These are phyloP conservation scores for Anthracocystis setariae DNA, from an alignment of 1,284 basidiomycete genomes.

Conservation along the genomic window DNA sequence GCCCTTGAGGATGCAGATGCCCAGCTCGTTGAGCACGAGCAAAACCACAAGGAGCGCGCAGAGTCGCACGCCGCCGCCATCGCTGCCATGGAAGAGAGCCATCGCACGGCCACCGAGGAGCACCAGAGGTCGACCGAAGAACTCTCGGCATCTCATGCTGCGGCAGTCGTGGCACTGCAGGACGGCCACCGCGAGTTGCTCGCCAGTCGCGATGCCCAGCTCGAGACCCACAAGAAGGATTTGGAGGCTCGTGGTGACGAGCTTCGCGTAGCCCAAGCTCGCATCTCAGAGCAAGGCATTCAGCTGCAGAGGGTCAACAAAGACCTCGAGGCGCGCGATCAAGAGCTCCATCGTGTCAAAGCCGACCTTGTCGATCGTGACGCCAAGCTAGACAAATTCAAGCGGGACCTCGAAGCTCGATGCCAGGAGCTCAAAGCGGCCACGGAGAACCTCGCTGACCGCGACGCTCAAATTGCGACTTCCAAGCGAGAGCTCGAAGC, in stretches of 20 bases:
- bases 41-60: slow-evolving; percentile 10
- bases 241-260: slow-evolving; percentile 14
- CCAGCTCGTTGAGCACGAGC: slow-evolving; percentile 24
- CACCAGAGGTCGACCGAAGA: slow-evolving; percentile 9
- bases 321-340: slow-evolving; percentile 12
- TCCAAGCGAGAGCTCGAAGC: slow-evolving; percentile 12
- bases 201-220: slow-evolving; percentile 16
- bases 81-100: slow-evolving; percentile 1
- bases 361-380: slow-evolving; percentile 21
- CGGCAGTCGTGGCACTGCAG: slow-evolving; percentile 21
- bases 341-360: slow-evolving; percentile 22
- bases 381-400: slow-evolving; percentile 11
- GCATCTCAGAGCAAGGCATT: slow-evolving; percentile 15
- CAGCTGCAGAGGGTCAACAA: slow-evolving; percentile 10
- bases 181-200: slow-evolving; percentile 28
- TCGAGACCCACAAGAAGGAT: slow-evolving; percentile 12
- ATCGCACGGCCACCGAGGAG: slow-evolving; percentile 5
- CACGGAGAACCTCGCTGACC: slow-evolving; percentile 25
- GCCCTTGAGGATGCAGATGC: slow-evolving; percentile 31
- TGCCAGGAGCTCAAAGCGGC: slow-evolving; percentile 25
- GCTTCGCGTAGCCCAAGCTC: slow-evolving; percentile 7
- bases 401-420: slow-evolving; percentile 7
- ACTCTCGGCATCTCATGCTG: slow-evolving; percentile 16
- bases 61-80: slow-evolving; percentile 3
- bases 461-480: not conserved